Base-by-base conservation (phyloP, 2,329 filamentous ascomycete species). In the Dactylellina parvicollis region DNA sequence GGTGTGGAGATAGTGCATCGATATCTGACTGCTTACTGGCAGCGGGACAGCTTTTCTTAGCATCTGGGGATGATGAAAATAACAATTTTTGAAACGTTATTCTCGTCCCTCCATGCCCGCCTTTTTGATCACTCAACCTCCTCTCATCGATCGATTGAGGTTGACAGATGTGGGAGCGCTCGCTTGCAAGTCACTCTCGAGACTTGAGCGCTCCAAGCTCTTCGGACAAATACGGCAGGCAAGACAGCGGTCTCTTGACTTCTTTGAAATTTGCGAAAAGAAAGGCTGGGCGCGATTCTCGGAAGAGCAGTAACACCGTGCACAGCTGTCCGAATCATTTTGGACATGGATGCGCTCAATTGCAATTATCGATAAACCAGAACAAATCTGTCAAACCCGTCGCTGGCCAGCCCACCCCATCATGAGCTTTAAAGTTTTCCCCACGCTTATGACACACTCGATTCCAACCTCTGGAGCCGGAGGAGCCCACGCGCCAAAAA, bases 31-130 rank as follows among this genome's bases (percentile, higher is more conserved):
- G 56, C 55, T 60, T 52, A 55, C 36, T 42, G 56, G 50, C 66
- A 59, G 65, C 65, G 56, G 65, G 56, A 71, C 65, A 62, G 65
- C 65, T 61, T 70, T 62, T 60, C 65, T 54, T 61, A 61, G 65
- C 40, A n/a, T 54, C 57, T 59, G 42, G 44, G 34, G 49, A 40
- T 38, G 57, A 50, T 57, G 57, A 71, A 71, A 64, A 57, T 62
- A 71, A 71, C 56, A 56, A 62, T 49, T 52, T 56, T 71, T 46
- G 66, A 71, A 71, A 71, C 57, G 50, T 62, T 57, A 64, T 70
- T 70, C 50, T 71, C 38, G 30, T 57, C 26, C 44, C 66, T 54
- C 65, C 56, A 62, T 52, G 64, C 64, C 55, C 65, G 57, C 49
- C 50, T 55, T 50, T 24, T 38, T 71, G 66, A 71, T 71, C 66